Evolutionary conservation across 495 filamentous ascomycete species (phyloP).

Genomic region (Neurospora sp.): DNA sequence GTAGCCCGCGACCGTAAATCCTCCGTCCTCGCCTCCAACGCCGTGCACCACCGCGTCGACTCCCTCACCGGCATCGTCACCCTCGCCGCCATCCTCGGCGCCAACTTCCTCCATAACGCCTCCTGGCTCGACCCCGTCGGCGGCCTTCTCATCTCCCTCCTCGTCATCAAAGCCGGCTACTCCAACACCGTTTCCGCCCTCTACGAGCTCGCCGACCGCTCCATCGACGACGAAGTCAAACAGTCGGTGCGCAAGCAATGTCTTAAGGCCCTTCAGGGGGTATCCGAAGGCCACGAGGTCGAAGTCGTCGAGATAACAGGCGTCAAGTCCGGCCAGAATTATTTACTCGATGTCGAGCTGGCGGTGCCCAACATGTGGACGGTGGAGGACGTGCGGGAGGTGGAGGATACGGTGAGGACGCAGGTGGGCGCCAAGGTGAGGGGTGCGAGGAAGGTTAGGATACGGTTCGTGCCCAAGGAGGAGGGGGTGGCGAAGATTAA

Average conservation of each 20-base stretch:
- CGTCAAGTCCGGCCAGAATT: constrained; percentile 91
- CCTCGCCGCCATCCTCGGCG: constrained; percentile 73
- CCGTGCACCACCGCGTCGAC: constrained; percentile 91
- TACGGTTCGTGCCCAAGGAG: constrained; percentile 70
- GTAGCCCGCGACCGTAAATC: constrained; percentile 90
- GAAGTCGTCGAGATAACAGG: constrained; percentile 65
- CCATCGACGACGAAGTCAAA: constrained; percentile 75
- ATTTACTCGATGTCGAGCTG: constrained; percentile 77
- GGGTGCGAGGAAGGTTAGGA: constrained; percentile 68
- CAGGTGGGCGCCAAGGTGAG: constrained; percentile 62
- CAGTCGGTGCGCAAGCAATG: constrained; percentile 54
- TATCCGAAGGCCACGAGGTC: constrained; percentile 39
- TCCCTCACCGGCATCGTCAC: constrained; percentile 91
- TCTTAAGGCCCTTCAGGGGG: constrained; percentile 43
- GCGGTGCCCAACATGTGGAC: constrained; percentile 65
- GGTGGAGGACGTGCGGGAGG: constrained; percentile 50
- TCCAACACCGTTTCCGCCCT: constrained; percentile 74
- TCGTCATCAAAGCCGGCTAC: constrained; percentile 88
- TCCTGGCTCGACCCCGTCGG: constrained; percentile 94
- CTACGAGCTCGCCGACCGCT: constrained; percentile 80
- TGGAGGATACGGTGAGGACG: constrained; percentile 64
- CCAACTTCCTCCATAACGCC: constrained; percentile 74
- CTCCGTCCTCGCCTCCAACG: constrained; percentile 93
- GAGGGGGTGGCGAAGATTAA: constrained; percentile 37
- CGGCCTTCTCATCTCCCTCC: constrained; percentile 76